phyloP scores from a whole-genome alignment of 176 grass and related monocot genomes.

The Oryza glaberrima region DNA sequence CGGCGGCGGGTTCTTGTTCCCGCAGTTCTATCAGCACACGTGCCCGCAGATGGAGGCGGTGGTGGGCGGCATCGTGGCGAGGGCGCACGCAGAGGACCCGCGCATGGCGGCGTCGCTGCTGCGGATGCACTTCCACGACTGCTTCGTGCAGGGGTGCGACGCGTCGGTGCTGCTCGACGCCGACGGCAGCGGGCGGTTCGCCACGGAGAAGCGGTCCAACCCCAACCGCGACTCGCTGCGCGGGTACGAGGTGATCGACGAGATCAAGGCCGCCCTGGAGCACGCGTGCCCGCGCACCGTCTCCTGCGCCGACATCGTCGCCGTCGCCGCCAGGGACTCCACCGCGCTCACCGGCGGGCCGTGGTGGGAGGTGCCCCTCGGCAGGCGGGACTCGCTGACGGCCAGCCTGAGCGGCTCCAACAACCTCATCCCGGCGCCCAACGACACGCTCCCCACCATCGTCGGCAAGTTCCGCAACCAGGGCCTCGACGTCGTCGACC shows the following conservation, averaged over 20 bases:
- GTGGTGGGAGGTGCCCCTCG: conserved; percentile 66
- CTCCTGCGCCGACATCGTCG: conserved; percentile 89
- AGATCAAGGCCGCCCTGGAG: conserved; percentile 83
- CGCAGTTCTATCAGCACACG: conserved; percentile 76
- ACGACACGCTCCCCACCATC: conserved; percentile 69
- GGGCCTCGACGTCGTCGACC: conserved; percentile 66
- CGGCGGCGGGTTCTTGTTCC: conserved; percentile 47
- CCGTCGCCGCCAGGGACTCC: conserved; percentile 82
- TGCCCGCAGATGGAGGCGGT: conserved; percentile 74
- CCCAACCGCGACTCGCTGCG: conserved; percentile 77
- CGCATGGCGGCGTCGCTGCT: conserved; percentile 89
- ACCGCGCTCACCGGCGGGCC: conserved; percentile 66
- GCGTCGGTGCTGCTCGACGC: conserved; percentile 82
- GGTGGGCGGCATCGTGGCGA: conserved; percentile 59
- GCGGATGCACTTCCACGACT: conserved; percentile 95
- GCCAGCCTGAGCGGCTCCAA: conserved; percentile 75
- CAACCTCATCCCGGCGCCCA: conserved; percentile 80
- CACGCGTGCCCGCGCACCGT: conserved; percentile 61
- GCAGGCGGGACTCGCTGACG: conserved; percentile 63
- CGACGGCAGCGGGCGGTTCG: conserved; percentile 63
- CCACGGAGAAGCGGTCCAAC: conserved; percentile 82
- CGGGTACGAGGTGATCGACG: conserved; percentile 85
- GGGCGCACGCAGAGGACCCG: conserved; percentile 71
- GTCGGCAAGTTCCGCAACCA: conserved; percentile 74
- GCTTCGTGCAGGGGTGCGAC: conserved; percentile 93